Conservation (phyloP, 441 rosid species). For the Syzygium syzygioides region DNA sequence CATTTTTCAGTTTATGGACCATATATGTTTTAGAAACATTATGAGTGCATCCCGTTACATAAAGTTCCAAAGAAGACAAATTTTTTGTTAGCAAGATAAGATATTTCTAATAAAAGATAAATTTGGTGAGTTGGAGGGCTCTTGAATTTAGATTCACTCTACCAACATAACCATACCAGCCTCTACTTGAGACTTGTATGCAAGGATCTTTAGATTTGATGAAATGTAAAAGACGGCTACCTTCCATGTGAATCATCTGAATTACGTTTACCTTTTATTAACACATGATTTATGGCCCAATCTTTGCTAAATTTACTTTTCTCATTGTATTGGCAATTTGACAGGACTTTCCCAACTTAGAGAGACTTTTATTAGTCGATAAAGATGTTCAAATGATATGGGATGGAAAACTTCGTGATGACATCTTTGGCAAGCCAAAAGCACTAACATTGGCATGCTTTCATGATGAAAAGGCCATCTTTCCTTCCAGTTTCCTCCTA, state of each 20-base stretch:
- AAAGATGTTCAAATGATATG: neutral
- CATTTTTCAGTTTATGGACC: no score
- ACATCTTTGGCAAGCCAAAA: neutral
- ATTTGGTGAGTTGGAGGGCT: accelerated
- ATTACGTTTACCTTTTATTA: no score
- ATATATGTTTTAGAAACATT: no score
- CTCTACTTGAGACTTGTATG: neutral
- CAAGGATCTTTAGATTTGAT: neutral
- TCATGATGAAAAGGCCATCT: neutral
- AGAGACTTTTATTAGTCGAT: neutral
- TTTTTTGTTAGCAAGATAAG: neutral
- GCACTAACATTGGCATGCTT: neutral
- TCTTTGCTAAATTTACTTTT: neutral
- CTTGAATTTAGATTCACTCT: neutral
- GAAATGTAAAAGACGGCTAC: neutral
- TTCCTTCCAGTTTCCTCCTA: neutral
- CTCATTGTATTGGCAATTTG: neutral
- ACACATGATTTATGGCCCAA: neutral
- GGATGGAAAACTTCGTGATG: accelerated
- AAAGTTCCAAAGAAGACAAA: neutral
- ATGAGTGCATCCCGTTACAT: no score
- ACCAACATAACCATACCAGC: neutral
- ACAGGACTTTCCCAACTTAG: neutral
- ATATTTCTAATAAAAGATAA: neutral
- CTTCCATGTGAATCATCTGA: no score